These are phyloP conservation scores for Rhizopogon vulgaris DNA, from an alignment of 768 basidiomycete species.

Conservation along the genomic window DNA sequence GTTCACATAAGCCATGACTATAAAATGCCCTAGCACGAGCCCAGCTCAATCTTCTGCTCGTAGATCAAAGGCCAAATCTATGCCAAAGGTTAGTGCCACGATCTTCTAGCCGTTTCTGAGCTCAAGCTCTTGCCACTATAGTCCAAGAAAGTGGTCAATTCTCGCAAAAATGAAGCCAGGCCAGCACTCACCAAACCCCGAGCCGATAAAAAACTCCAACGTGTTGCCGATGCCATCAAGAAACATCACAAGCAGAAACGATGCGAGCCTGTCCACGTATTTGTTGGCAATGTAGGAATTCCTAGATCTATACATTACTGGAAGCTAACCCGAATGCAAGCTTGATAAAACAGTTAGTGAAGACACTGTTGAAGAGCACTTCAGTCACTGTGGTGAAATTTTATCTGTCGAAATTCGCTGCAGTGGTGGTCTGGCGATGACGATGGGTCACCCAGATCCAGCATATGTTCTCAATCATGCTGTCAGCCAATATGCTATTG, in stretches of 20 bases:
- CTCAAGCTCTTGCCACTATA: not conserved
- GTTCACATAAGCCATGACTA: not conserved
- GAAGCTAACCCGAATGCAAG: not conserved
- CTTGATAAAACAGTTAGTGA: slow-evolving; percentile 13
- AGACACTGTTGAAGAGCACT: slow-evolving; percentile 14
- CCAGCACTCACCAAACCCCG: not conserved
- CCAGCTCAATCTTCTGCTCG: not conserved
- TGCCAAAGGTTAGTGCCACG: not conserved
- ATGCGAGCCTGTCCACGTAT: slow-evolving; percentile 27
- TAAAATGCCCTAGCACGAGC: not conserved
- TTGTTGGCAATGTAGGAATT: slow-evolving; percentile 55
- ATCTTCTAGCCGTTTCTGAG: not conserved
- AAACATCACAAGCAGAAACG: slow-evolving; percentile 4
- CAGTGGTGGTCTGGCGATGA: slow-evolving; percentile 26
- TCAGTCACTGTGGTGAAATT: slow-evolving; percentile 19
- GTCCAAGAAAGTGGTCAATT: slow-evolving; percentile 1
- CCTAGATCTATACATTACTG: not conserved
- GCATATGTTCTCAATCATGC: slow-evolving; percentile 30
- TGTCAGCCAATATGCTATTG: slow-evolving; percentile 44
- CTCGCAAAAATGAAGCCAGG: slow-evolving; percentile 1
- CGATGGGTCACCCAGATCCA: slow-evolving; percentile 15
- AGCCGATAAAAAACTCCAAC: not conserved
- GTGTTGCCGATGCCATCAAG: slow-evolving; percentile 21
- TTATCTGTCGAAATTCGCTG: slow-evolving; percentile 20
- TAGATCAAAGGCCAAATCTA: not conserved